A percentile compares a stretch with the other conserved stretches of the same genome.
These are phyloP conservation scores for Trametes cinnabarina DNA, from an alignment of 768 basidiomycete genomes.

Conservation along the genomic window DNA sequence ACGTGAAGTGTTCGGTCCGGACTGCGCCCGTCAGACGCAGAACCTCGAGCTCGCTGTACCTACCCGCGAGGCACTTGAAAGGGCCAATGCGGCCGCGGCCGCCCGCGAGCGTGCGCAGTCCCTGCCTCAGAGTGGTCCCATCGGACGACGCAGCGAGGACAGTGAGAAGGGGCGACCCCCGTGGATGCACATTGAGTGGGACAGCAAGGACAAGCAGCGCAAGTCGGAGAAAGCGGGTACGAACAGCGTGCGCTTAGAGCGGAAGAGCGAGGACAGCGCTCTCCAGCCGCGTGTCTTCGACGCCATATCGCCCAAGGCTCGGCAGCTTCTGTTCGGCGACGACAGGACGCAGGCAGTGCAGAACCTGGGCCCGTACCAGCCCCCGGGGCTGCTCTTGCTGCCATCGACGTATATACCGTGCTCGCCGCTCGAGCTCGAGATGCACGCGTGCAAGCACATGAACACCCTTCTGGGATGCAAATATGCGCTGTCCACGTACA, in stretches of 20 bases:
- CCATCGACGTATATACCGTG: slow-evolving; percentile 61
- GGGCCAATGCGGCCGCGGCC: neutral
- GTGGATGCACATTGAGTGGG: slow-evolving; percentile 34
- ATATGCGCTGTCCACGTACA: slow-evolving; percentile 51
- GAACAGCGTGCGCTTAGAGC: slow-evolving; percentile 27
- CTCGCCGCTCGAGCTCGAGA: slow-evolving; percentile 59
- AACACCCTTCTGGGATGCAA: slow-evolving; percentile 64
- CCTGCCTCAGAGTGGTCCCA: neutral
- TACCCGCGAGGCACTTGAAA: slow-evolving; percentile 35
- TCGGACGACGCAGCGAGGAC: slow-evolving; percentile 23
- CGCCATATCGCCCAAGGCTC: slow-evolving; percentile 17
- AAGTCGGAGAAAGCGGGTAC: slow-evolving; percentile 23
- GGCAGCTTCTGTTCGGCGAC: slow-evolving; percentile 20
- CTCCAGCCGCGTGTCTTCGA: neutral
- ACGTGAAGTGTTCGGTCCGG: slow-evolving; percentile 50
- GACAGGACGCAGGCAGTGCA: neutral
- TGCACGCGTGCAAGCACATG: slow-evolving; percentile 71
- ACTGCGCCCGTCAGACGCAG: slow-evolving; percentile 41
- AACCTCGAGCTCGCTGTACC: slow-evolving; percentile 59
- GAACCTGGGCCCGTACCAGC: slow-evolving; percentile 39
- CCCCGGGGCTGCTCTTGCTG: slow-evolving; percentile 60
- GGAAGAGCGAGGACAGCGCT: slow-evolving; percentile 14
- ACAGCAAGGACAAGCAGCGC: slow-evolving; percentile 31
- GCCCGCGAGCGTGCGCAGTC: slow-evolving; percentile 31
- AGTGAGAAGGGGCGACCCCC: slow-evolving; percentile 30